Percentiles rank a stretch among this genome's conserved stretches.
phyloP scores from a whole-genome alignment of 2,329 filamentous ascomycete genomes.

The Fusarium compactum region DNA sequence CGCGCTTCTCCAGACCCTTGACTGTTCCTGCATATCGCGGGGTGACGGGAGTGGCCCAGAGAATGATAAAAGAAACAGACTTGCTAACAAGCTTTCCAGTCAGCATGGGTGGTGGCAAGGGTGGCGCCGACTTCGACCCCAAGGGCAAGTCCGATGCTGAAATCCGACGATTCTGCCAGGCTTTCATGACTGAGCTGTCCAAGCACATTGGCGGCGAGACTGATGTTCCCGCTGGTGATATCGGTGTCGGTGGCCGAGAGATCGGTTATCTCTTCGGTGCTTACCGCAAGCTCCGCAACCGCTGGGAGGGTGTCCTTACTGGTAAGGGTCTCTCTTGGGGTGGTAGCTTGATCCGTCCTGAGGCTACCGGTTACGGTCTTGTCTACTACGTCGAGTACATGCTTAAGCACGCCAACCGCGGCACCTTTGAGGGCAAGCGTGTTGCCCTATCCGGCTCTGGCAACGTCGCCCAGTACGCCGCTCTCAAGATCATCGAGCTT shows the following conservation, averaged over 20 bases:
- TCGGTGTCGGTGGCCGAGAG: conserved; percentile 91
- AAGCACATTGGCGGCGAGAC: conserved; percentile 97
- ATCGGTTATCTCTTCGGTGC: conserved; percentile 95
- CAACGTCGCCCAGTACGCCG: conserved; percentile 98
- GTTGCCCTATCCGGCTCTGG: conserved; percentile 97
- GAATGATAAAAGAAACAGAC: conserved; percentile 4
- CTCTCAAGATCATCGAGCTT: conserved; percentile 95
- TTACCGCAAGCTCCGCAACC: conserved; percentile 88
- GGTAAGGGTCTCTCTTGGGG: conserved; percentile 96
- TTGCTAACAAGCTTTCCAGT: conserved; percentile 47
- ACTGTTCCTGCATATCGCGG: conserved; percentile 35
- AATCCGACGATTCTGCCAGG: conserved; percentile 95
- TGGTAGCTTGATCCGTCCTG: conserved; percentile 91
- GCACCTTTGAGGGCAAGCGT: conserved; percentile 88
- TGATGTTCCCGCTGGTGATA: conserved; percentile 96
- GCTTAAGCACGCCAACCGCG: conserved; percentile 90
- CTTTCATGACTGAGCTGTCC: conserved; percentile 96
- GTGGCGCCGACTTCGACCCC: conserved; percentile 97
- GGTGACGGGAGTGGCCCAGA: conserved; percentile 5
- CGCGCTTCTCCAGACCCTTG: background rate
- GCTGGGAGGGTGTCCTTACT: conserved; percentile 95
- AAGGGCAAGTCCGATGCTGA: conserved; percentile 98
- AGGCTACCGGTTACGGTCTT: conserved; percentile 96
- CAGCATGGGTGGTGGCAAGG: conserved; percentile 95
- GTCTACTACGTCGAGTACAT: conserved; percentile 98